Base-by-base conservation (phyloP, 257 asterid species). In the Rhazya stricta region DNA sequence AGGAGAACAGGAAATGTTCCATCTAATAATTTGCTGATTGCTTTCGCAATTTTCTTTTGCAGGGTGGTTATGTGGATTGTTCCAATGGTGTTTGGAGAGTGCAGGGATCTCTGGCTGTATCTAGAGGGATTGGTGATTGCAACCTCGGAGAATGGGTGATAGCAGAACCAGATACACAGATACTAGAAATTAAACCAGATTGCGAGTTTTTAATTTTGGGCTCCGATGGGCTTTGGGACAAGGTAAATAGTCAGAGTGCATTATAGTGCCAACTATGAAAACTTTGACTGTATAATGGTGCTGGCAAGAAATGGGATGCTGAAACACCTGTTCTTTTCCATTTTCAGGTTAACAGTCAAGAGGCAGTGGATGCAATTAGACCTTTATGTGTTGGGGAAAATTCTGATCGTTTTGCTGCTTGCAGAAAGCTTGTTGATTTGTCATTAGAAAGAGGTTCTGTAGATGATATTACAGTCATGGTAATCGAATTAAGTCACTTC, bases 221-320 rank as follows among this genome's bases (percentile, higher is more conserved):
- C 41, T 89, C 98, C 10, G 98, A 93, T 79, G 97, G 98, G 74
- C 82, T 93, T 53, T 93, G 98, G 98, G 97, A 93, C 69, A 85
- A 84, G 84, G 97, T 91, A 61, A 62, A 46, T 32, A 12, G 71
- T 72, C 27, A 7, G 27, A 54, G 36, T 39, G 12, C 74, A 77
- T 75, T 48, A 63, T 6, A 9, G 30, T 69, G 45, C 12, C 30
- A 25, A 50, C 23, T 11, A 7, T 7, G 39, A 10, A 32, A 2
- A 25, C 48, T 37, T 36, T 3, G 12, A 37, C 18, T 37, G 32
- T 34, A 21, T 43, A 69, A 67, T 60, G n/a, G 50, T 27, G 72
- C 23, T 58, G 37, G 42, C 63, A 67, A 45, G 19, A 11, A 30
- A 45, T 42, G 6, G 42, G 41, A 69, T 65, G 53, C 79, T 76